A percentile compares a stretch with the other conserved stretches of the same genome.
Evolutionary conservation across 2,329 filamentous ascomycete species (phyloP).

Genomic region (Hymenoscyphus fructigenus): DNA sequence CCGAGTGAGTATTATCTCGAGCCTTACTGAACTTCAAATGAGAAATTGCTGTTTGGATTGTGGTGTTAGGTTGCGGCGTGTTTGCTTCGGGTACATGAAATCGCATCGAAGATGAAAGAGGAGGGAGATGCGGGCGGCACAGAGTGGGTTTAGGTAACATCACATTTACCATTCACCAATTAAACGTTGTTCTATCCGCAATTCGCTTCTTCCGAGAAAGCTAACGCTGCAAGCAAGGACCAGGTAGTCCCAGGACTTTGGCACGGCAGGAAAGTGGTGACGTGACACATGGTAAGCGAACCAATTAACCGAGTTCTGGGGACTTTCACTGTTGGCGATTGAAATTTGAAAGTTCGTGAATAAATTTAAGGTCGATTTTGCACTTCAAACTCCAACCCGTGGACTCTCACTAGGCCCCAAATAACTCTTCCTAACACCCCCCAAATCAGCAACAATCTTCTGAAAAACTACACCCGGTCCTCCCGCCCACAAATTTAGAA

Average conservation of each 20-base stretch:
- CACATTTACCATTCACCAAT: neutral
- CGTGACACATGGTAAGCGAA: no score
- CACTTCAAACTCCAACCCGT: constrained; percentile 8
- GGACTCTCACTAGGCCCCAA: constrained; percentile 38
- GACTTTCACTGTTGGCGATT: neutral
- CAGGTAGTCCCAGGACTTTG: no score
- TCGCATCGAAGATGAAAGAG: neutral
- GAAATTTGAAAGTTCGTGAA: no score
- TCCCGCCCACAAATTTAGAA: constrained; percentile 38
- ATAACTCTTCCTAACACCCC: constrained; percentile 42
- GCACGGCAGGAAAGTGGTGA: no score
- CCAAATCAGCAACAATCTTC: constrained; percentile 43
- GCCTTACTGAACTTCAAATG: neutral
- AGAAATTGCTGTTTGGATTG: neutral
- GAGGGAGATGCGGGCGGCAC: neutral
- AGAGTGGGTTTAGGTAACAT: neutral
- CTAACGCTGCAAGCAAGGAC: neutral
- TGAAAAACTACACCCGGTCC: constrained; percentile 41
- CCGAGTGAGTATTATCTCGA: neutral
- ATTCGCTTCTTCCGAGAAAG: neutral
- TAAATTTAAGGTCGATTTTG: neutral
- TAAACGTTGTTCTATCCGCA: neutral
- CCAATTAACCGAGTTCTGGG: no score
- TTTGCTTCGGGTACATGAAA: no score
- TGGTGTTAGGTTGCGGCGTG: neutral